These are phyloP conservation scores for Aureobasidium pullulans DNA, from an alignment of 2,329 filamentous ascomycete species.

Conservation along the genomic window DNA sequence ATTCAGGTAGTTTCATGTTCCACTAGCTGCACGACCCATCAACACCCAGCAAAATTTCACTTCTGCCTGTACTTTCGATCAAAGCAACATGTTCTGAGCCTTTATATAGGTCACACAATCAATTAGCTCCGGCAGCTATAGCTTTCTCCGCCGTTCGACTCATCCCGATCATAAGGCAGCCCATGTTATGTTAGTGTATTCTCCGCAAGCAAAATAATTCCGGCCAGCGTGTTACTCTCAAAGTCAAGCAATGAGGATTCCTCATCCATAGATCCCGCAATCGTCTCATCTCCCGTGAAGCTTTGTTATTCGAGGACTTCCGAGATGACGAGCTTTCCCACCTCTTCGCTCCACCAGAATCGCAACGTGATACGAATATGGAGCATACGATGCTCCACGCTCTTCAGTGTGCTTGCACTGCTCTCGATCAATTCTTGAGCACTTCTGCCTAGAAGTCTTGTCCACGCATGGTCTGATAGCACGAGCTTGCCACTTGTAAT, in stretches of 20 bases:
- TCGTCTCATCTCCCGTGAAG: neutral
- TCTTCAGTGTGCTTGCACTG: constrained; percentile 34
- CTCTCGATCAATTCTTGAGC: constrained; percentile 37
- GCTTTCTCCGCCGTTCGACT: too few species aligned
- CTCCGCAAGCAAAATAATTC: neutral
- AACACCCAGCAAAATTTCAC: too few species aligned
- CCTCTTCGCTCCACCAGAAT: constrained; percentile 45
- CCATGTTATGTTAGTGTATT: too few species aligned
- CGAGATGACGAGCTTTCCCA: constrained; percentile 33
- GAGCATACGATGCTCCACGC: constrained; percentile 45
- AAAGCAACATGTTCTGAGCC: too few species aligned
- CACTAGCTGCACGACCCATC: too few species aligned
- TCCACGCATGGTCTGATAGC: constrained; percentile 48
- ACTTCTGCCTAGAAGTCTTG: constrained; percentile 39
- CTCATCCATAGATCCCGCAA: too few species aligned
- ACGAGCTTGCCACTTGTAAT: constrained; percentile 46
- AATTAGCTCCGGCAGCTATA: too few species aligned
- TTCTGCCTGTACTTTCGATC: neutral
- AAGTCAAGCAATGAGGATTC: neutral
- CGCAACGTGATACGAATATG: constrained; percentile 48
- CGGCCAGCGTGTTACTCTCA: too few species aligned
- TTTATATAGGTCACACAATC: too few species aligned
- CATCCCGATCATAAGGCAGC: too few species aligned
- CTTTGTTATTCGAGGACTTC: constrained; percentile 6
- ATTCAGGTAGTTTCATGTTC: too few species aligned